A percentile compares a stretch with the other conserved stretches of the same genome.
These are phyloP conservation scores for Botryotinia globosa DNA, from an alignment of 2,329 filamentous ascomycete species.

Conservation along the genomic window DNA sequence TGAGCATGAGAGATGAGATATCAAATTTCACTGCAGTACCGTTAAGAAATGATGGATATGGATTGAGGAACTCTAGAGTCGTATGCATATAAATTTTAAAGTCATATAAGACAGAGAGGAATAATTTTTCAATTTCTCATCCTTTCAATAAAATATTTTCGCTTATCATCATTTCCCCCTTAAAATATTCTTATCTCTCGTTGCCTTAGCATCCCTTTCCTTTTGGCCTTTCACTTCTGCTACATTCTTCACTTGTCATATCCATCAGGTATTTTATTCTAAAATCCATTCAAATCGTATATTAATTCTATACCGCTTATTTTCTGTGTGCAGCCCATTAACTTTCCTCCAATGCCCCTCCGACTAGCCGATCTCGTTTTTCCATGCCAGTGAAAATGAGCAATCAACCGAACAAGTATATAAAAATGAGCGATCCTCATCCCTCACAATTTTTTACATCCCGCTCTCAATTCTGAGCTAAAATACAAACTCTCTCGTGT, in stretches of 20 bases:
- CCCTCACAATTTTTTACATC: not conserved
- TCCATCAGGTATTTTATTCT: accelerated
- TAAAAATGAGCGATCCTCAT: not conserved
- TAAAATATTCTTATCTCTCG: not conserved
- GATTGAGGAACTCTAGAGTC: not conserved
- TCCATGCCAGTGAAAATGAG: not conserved
- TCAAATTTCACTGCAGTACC: not conserved
- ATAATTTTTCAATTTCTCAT: not conserved
- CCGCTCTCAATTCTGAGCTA: not conserved
- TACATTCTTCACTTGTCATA: not conserved
- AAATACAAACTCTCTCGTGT: not conserved
- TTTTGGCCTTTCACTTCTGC: not conserved
- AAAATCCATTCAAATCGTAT: accelerated
- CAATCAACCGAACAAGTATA: not conserved
- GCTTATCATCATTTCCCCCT: not conserved
- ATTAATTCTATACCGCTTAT: not conserved
- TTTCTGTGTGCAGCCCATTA: not conserved
- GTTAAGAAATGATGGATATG: not conserved
- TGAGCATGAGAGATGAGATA: not conserved
- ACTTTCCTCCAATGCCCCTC: not conserved
- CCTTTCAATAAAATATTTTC: not conserved
- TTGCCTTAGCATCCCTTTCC: not conserved
- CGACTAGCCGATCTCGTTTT: not conserved
- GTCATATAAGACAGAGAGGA: not conserved
- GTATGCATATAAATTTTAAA: not conserved